These are phyloP conservation scores for Pleurotus tuoliensis DNA, from an alignment of 768 basidiomycete species.

Conservation along the genomic window DNA sequence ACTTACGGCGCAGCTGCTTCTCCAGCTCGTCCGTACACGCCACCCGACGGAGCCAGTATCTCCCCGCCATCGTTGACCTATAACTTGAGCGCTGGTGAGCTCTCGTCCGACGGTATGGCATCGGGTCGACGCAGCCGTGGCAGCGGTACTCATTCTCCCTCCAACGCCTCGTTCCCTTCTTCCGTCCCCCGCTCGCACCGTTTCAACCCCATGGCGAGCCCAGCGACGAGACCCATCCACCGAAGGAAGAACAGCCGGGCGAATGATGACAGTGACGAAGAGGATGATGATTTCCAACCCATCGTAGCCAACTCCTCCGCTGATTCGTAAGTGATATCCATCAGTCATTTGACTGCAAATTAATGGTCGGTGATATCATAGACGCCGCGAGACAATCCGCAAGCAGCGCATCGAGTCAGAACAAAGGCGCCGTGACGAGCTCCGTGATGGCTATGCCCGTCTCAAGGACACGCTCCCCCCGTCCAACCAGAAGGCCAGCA, in stretches of 20 bases:
- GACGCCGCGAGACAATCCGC: constrained; percentile 86
- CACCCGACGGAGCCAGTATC: constrained; percentile 56
- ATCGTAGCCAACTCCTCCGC: constrained; percentile 36
- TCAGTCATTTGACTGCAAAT: not conserved
- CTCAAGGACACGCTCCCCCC: constrained; percentile 89
- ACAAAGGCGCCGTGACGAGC: constrained; percentile 88
- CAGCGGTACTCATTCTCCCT: constrained; percentile 52
- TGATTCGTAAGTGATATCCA: constrained; percentile 43
- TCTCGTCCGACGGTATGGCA: constrained; percentile 67
- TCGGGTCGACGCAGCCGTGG: constrained; percentile 69
- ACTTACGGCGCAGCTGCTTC: constrained; percentile 44
- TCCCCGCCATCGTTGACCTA: constrained; percentile 69
- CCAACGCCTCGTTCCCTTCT: constrained; percentile 36
- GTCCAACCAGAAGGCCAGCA: constrained; percentile 91
- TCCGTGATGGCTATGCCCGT: constrained; percentile 86
- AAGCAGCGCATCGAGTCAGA: constrained; percentile 92
- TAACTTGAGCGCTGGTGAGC: constrained; percentile 64
- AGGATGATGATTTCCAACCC: constrained; percentile 73
- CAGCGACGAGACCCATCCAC: constrained; percentile 45
- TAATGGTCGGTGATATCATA: constrained; percentile 15
- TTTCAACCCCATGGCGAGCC: constrained; percentile 69
- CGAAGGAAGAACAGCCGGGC: constrained; percentile 43
- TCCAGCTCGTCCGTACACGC: constrained; percentile 66
- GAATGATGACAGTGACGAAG: constrained; percentile 70
- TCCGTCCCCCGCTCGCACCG: constrained; percentile 73